phyloP scores from a whole-genome alignment of 768 basidiomycete genomes.

The Strobilomyces confusus region DNA sequence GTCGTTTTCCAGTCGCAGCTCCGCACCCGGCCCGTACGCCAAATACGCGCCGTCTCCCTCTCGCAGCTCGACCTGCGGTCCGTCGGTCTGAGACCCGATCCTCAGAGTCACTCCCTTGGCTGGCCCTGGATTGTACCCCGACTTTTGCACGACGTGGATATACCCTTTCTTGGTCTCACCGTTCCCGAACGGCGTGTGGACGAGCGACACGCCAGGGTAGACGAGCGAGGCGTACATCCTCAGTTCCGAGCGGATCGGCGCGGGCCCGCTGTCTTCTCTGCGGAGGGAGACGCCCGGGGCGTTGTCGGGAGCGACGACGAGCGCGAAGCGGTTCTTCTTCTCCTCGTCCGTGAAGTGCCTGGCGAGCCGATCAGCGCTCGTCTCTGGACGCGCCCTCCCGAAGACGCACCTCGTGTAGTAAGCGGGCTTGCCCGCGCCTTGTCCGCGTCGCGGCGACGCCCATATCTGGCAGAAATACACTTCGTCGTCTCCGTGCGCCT shows the following conservation, averaged over 20 bases:
- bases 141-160: slow-evolving; percentile 81
- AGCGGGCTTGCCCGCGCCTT: slow-evolving; percentile 44
- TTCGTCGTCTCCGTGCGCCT: slow-evolving; percentile 44
- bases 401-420: slow-evolving; percentile 71
- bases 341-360: slow-evolving; percentile 77
- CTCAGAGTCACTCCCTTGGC: slow-evolving; percentile 57
- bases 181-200: slow-evolving; percentile 42
- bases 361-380: not conserved
- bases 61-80: slow-evolving; percentile 49
- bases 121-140: slow-evolving; percentile 65
- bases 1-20: slow-evolving; percentile 53
- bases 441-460: slow-evolving; percentile 43
- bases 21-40: slow-evolving; percentile 33
- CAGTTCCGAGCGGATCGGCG: slow-evolving; percentile 71
- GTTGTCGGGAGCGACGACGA: slow-evolving; percentile 72
- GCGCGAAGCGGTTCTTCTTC: slow-evolving; percentile 69
- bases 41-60: slow-evolving; percentile 92
- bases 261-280: slow-evolving; percentile 72
- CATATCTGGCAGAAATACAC: slow-evolving; percentile 72
- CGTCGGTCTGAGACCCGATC: slow-evolving; percentile 40
- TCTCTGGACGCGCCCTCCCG: not conserved
- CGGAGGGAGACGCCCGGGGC: slow-evolving; percentile 52
- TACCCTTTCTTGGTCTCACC: slow-evolving; percentile 60
- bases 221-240: slow-evolving; percentile 75
- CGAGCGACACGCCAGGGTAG: slow-evolving; percentile 49